Conservation (phyloP, 331 rosid species). For the Malus hybrid region DNA sequence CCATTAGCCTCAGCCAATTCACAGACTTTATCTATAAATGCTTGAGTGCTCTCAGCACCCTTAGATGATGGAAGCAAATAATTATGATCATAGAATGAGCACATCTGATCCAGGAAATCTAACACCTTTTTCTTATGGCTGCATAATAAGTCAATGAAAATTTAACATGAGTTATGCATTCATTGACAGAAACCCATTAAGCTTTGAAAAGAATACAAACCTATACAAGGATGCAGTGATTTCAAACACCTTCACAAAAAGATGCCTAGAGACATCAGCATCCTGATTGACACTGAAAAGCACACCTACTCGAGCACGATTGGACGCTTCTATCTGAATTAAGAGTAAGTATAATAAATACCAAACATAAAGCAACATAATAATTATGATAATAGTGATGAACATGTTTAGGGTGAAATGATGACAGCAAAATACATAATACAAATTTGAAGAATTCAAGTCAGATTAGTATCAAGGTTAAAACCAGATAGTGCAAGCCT, state of each 20-base stretch:
- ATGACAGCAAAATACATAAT: conserved; percentile 1
- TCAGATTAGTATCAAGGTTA: conserved; percentile 12
- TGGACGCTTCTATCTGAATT: conserved; percentile 64
- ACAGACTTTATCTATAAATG: conserved; percentile 53
- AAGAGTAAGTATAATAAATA: neutral
- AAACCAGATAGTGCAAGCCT: conserved; percentile 82
- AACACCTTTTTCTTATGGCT: conserved; percentile 73
- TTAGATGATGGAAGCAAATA: conserved; percentile 36
- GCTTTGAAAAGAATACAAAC: conserved; percentile 35
- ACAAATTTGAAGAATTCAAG: conserved; percentile 7
- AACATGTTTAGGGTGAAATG: conserved; percentile 3
- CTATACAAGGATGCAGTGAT: conserved; percentile 63
- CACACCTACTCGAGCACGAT: conserved; percentile 71
- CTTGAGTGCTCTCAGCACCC: conserved; percentile 39
- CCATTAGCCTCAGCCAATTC: conserved; percentile 80
- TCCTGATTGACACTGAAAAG: conserved; percentile 52
- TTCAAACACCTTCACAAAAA: conserved; percentile 64
- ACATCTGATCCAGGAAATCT: conserved; percentile 63
- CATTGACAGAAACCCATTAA: neutral
- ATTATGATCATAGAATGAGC: conserved; percentile 60
- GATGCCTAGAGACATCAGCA: conserved; percentile 44
- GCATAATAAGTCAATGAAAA: conserved; percentile 26
- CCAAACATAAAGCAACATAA: neutral
- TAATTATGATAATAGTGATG: conserved; percentile 7
- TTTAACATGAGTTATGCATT: neutral